These are phyloP conservation scores for Xylariomycetidae sp. DNA, from an alignment of 2,329 filamentous ascomycete species.

Conservation along the genomic window DNA sequence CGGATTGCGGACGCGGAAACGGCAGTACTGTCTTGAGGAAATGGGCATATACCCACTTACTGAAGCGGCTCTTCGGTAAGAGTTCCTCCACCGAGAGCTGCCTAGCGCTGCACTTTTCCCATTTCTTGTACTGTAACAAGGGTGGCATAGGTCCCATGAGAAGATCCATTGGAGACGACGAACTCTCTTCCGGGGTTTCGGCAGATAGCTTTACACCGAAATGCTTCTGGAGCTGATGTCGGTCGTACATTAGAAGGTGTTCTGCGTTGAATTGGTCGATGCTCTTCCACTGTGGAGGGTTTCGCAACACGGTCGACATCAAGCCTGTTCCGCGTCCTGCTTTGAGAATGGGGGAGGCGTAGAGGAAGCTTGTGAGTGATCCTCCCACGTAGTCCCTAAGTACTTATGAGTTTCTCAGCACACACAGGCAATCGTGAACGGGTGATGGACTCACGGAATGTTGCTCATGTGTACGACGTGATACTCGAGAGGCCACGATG, in stretches of 20 bases:
- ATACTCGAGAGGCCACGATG: slow-evolving; percentile 19
- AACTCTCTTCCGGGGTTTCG: neutral
- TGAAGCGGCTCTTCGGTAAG: slow-evolving; percentile 5
- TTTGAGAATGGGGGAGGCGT: slow-evolving; percentile 19
- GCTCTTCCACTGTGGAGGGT: slow-evolving; percentile 17
- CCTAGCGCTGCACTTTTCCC: slow-evolving; percentile 5
- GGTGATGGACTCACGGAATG: slow-evolving; percentile 20
- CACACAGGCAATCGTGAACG: too few relatives aligned
- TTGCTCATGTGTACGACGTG: slow-evolving; percentile 27
- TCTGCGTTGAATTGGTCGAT: slow-evolving; percentile 23
- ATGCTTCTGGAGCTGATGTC: slow-evolving; percentile 16
- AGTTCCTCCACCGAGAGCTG: slow-evolving; percentile 4
- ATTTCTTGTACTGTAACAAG: slow-evolving; percentile 5
- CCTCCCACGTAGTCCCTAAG: slow-evolving; percentile 25
- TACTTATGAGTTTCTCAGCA: slow-evolving; percentile 5
- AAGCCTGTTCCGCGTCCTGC: slow-evolving; percentile 15
- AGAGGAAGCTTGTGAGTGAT: slow-evolving; percentile 18
- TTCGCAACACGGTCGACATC: slow-evolving; percentile 21
- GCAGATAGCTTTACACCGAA: slow-evolving; percentile 14
- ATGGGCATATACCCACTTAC: slow-evolving; percentile 11
- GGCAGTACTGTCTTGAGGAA: slow-evolving; percentile 15
- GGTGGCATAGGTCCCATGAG: too few relatives aligned
- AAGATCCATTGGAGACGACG: neutral
- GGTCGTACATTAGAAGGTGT: slow-evolving; percentile 24
- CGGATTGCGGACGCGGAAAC: slow-evolving; percentile 1